Conservation (phyloP, 148 eudicot genomes). For the Spergularia bocconei region DNA sequence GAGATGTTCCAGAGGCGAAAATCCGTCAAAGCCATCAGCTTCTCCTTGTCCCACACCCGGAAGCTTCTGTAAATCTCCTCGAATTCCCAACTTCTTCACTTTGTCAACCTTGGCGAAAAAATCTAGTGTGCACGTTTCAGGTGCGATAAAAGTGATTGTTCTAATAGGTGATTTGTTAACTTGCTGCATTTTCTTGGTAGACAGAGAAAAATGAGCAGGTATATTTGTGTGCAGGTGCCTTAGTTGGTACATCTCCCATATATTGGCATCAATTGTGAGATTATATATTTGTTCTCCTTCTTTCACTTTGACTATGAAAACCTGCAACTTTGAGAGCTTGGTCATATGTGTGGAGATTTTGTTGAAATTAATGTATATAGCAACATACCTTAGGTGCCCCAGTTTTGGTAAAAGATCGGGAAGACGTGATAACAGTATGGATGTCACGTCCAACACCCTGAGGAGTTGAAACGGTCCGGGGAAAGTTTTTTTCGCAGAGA, state of each 20-base stretch:
- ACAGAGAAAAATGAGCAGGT: not conserved
- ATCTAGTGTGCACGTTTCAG: slow-evolving; percentile 15
- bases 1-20: not conserved
- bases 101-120: not conserved
- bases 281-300: not conserved
- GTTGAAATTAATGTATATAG: slow-evolving; percentile 4
- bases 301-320: not conserved
- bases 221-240: slow-evolving; percentile 9
- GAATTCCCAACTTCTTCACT: slow-evolving; percentile 11
- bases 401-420: not conserved
- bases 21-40: not conserved
- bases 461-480: slow-evolving; percentile 5
- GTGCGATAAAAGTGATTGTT: slow-evolving; percentile 11
- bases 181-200: not conserved
- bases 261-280: slow-evolving; percentile 1
- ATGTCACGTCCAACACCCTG: slow-evolving; percentile 5
- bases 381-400: slow-evolving; percentile 8
- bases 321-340: slow-evolving; percentile 17
- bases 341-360: not conserved
- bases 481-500: not conserved
- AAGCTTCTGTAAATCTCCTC: not conserved
- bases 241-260: slow-evolving; percentile 11
- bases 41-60: not conserved
- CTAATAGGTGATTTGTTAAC: not conserved
- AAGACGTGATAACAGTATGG: slow-evolving; percentile 1